phyloP scores from a whole-genome alignment of 345 rosid species.

The Aquilaria sinensis region DNA sequence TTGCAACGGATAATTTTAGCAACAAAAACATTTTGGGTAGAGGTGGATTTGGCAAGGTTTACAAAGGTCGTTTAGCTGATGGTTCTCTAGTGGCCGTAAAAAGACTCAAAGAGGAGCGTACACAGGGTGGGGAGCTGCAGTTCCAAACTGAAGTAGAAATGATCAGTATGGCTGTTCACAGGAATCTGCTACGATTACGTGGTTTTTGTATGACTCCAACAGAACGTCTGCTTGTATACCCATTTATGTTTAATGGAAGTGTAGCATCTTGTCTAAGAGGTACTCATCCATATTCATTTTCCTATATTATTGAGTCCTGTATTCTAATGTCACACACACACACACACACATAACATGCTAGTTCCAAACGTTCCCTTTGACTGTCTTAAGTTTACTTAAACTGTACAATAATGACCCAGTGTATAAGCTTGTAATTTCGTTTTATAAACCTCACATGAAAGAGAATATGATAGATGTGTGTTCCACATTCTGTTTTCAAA shows the following conservation, averaged over 20 bases:
- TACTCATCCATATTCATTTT: slow-evolving; percentile 16
- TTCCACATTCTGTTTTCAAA: too few relatives aligned
- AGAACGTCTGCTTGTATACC: slow-evolving; percentile 86
- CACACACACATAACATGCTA: too few relatives aligned
- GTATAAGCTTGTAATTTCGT: too few relatives aligned
- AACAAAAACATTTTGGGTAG: slow-evolving; percentile 64
- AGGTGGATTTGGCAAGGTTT: slow-evolving; percentile 92
- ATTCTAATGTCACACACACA: too few relatives aligned
- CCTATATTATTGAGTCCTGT: background rate
- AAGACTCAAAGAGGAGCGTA: slow-evolving; percentile 86
- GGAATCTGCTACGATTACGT: slow-evolving; percentile 74
- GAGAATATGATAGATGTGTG: too few relatives aligned
- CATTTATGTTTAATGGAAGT: slow-evolving; percentile 88
- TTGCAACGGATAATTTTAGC: slow-evolving; percentile 82
- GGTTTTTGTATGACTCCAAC: slow-evolving; percentile 98
- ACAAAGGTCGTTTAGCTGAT: slow-evolving; percentile 78
- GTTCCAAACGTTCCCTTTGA: too few relatives aligned
- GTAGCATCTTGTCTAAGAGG: slow-evolving; percentile 95
- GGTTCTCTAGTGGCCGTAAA: slow-evolving; percentile 80
- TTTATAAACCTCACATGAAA: too few relatives aligned
- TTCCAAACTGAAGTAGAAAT: slow-evolving; percentile 95
- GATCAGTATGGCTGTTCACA: slow-evolving; percentile 94
- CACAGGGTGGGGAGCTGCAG: slow-evolving; percentile 79
- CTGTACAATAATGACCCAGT: too few relatives aligned
- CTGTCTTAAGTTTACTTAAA: too few relatives aligned